Conservation (phyloP, 2,329 filamentous ascomycete species). For the Achaetomium macrosporum region DNA sequence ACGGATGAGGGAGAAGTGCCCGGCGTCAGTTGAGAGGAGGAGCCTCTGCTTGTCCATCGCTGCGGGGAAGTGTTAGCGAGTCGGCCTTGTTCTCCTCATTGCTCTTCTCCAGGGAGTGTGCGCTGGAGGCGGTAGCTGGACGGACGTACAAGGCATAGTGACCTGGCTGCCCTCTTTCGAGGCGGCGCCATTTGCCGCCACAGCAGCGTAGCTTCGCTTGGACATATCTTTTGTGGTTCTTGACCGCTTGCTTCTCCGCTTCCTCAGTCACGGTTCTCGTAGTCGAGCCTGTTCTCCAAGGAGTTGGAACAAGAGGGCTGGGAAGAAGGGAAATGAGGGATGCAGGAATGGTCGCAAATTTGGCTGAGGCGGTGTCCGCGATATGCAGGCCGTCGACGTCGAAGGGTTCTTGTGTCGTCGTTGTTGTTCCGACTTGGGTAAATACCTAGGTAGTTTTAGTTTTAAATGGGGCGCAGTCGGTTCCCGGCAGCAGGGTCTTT, state of each 20-base stretch:
- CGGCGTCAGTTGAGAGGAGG: constrained; percentile 61
- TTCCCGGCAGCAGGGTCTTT: background rate
- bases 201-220: constrained; percentile 49
- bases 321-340: background rate
- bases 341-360: too few species aligned
- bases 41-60: constrained; percentile 70
- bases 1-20: constrained; percentile 65
- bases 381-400: too few species aligned
- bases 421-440: background rate
- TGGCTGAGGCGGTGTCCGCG: too few species aligned
- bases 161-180: constrained; percentile 31
- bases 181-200: constrained; percentile 42
- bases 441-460: background rate
- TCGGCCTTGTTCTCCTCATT: background rate
- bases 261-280: background rate
- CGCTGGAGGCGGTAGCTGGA: background rate
- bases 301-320: too few species aligned
- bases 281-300: too few species aligned
- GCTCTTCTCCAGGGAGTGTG: background rate
- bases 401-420: too few species aligned
- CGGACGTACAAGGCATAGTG: constrained; percentile 19
- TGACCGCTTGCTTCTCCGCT: background rate
- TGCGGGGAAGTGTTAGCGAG: constrained; percentile 29
- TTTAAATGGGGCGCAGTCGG: background rate
- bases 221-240: constrained; percentile 47